These are phyloP conservation scores for Pterocarpus santalinus DNA, from an alignment of 306 rosid species.

Conservation along the genomic window DNA sequence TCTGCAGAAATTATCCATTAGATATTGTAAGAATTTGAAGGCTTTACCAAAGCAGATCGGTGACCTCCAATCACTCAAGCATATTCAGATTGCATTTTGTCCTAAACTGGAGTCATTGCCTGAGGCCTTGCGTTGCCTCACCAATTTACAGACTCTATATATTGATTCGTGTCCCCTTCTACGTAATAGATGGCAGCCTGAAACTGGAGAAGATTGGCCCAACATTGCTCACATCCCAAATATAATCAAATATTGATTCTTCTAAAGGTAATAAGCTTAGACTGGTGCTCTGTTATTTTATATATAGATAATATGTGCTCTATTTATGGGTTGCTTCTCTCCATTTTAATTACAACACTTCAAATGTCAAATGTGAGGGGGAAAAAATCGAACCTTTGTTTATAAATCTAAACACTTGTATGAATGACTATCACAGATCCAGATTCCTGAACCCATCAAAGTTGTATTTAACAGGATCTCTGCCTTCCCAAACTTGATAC, in stretches of 20 bases:
- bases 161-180: not conserved
- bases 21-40: not conserved
- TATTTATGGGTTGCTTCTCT: not conserved
- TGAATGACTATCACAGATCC: too few species aligned
- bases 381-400: too few species aligned
- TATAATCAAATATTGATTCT: too few species aligned
- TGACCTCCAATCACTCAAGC: not conserved
- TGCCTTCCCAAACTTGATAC: conserved; percentile 39
- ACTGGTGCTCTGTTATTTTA: too few species aligned
- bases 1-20: not conserved
- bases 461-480: conserved; percentile 37
- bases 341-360: not conserved
- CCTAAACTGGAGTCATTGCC: not conserved
- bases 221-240: not conserved
- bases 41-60: not conserved
- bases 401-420: too few species aligned
- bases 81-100: fast-evolving
- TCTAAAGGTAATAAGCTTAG: not conserved
- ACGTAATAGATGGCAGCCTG: not conserved
- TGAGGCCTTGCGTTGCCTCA: not conserved
- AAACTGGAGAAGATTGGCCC: not conserved
- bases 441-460: conserved; percentile 30
- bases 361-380: too few species aligned
- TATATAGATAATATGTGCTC: too few species aligned
- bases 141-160: not conserved